Percentiles rank a stretch among this genome's conserved stretches.
phyloP scores from a whole-genome alignment of 2,329 filamentous ascomycete species.

The Scedosporium apiospermum region DNA sequence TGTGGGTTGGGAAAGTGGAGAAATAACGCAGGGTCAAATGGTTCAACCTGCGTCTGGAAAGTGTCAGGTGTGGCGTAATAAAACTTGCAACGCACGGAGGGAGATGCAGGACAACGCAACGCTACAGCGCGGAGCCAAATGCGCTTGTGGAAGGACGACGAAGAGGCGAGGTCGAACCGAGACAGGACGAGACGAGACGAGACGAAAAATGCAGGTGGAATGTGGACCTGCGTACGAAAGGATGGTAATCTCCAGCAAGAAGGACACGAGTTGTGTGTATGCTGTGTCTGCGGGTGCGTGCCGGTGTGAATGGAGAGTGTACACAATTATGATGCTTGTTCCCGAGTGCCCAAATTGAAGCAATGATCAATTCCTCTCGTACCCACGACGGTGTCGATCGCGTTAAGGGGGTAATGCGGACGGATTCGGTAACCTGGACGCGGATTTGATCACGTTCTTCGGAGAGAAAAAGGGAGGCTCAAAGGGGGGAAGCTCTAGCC shows the following conservation, averaged over 20 bases:
- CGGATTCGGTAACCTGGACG: neutral
- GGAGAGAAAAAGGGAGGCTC: neutral
- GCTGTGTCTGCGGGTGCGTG: neutral
- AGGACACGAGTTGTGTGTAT: neutral
- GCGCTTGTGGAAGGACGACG: neutral
- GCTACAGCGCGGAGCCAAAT: neutral
- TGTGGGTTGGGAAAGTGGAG: neutral
- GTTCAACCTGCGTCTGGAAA: conserved; percentile 1
- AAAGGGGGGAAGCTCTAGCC: neutral
- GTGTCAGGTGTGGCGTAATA: conserved; percentile 1
- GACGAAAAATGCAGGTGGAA: neutral
- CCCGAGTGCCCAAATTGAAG: neutral
- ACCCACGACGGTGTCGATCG: neutral
- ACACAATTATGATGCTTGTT: neutral
- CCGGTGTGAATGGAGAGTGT: neutral
- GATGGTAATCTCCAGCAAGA: neutral
- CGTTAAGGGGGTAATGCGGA: neutral
- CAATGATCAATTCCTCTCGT: neutral
- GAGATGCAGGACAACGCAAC: neutral
- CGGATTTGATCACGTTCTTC: neutral
- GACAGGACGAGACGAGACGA: neutral
- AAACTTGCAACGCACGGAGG: neutral
- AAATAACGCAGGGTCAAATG: neutral
- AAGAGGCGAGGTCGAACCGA: neutral
- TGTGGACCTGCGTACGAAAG: neutral